A percentile compares a stretch with the other conserved stretches of the same genome.
phyloP scores from a whole-genome alignment of 495 filamentous ascomycete genomes.

The Podospora bellae-mahoneyi region DNA sequence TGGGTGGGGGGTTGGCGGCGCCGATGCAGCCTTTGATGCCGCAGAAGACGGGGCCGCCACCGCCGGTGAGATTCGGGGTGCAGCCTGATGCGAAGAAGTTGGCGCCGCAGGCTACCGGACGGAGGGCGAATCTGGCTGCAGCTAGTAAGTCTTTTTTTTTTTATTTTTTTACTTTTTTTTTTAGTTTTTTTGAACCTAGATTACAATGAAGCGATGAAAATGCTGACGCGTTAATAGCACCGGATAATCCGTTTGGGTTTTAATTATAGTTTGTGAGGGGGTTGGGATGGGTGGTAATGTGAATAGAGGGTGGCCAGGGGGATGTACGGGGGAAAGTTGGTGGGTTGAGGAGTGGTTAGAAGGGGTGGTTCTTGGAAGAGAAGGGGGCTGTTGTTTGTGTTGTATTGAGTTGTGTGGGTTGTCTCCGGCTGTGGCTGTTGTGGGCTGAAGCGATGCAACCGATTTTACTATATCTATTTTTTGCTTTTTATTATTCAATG shows the following conservation, averaged over 20 bases:
- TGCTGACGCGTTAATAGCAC: constrained; percentile 19
- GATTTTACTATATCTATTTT: background rate
- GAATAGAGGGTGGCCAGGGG: background rate
- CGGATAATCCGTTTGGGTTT: constrained; percentile 29
- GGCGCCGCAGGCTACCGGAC: constrained; percentile 82
- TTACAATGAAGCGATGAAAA: background rate
- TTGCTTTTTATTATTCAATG: background rate
- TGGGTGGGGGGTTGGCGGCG: constrained; percentile 12
- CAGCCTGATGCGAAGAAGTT: constrained; percentile 67
- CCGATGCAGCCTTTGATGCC: constrained; percentile 58
- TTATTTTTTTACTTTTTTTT: constrained; percentile 14
- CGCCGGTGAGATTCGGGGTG: constrained; percentile 85
- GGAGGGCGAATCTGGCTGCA: constrained; percentile 82
- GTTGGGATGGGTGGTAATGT: background rate
- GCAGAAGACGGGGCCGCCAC: constrained; percentile 92
- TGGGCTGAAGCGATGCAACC: background rate
- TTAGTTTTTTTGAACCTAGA: constrained; percentile 9
- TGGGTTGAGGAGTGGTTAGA: background rate
- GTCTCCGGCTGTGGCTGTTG: background rate
- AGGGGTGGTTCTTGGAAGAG: no score
- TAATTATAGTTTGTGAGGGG: constrained; percentile 5
- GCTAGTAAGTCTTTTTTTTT: constrained; percentile 78
- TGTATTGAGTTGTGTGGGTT: background rate
- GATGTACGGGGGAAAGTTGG: background rate
- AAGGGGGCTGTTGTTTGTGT: background rate